Base-by-base conservation (phyloP, 2,329 filamentous ascomycete species). In the Pseudogymnoascus sp. region DNA sequence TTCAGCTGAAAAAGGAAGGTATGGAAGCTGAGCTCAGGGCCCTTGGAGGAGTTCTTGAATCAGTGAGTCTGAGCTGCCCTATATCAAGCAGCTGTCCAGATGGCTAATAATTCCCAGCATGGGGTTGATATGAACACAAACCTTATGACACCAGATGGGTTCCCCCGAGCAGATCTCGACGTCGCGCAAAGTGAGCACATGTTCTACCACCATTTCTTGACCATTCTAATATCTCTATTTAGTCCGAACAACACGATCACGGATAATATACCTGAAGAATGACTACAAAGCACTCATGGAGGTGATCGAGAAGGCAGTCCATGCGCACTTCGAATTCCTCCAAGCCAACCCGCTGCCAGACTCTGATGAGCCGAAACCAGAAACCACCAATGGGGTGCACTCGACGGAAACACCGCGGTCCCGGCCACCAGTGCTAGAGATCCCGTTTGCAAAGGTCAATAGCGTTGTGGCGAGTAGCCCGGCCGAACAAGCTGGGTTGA, bases 211-310 rank as follows among this genome's bases (percentile, higher is more conserved):
- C 50, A 24, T 16, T 37, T 29, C 44, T 29, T 1, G n/a, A 10
- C 5, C 24, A 19, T 31, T 47, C 31, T 40, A 21, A 35, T 37
- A 11, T 19, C 26, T 62, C 13, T 7, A 26, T n/a, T 11, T 70
- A 96, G 91, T 99, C 73, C 90, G 95, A 66, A 96, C 91, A n/a
- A 96, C 93, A 38, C 84, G 95, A 75, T 85, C 93, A 29, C 87
- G 90, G 65, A 96, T 99, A 69, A 95, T 97, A 68, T 82, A 87
- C 68, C 81, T 97, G 40, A 87, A 90, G 67, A 97, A 97, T 73
- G 95, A 99, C 76, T 93, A 96, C 78, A 97, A 96, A 74, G 86
- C 87, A 40, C 78, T 97, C 47, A 97, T 97, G 92, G 77, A 78
- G 64, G 80, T 82, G 64, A 88, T 97, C 69, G 95, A 97, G 75